A percentile compares a stretch with the other conserved stretches of the same genome.
phyloP scores from a whole-genome alignment of 495 filamentous ascomycete genomes.

The Penicillium lagena region DNA sequence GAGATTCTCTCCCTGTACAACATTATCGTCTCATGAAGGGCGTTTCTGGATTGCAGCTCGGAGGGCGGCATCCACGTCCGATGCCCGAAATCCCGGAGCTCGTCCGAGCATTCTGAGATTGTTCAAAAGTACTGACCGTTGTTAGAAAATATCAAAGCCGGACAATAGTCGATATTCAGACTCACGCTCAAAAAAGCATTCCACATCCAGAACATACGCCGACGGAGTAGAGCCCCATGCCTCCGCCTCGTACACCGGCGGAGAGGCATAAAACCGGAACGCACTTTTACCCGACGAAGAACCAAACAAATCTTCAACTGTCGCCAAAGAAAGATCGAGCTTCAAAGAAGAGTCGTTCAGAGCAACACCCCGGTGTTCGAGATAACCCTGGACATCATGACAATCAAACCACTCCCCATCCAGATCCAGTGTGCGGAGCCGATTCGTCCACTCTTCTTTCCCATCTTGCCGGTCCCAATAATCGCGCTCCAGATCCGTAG shows the following conservation, averaged over 20 bases:
- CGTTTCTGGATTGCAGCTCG: slow-evolving; percentile 12
- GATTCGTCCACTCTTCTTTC: slow-evolving; percentile 4
- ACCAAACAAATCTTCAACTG: slow-evolving; percentile 10
- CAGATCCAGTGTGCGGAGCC: slow-evolving; percentile 12
- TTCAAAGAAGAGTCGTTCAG: slow-evolving; percentile 13
- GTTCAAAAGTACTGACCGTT: slow-evolving; percentile 11
- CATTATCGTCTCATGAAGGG: neutral
- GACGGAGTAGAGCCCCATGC: neutral
- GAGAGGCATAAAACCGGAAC: slow-evolving; percentile 7
- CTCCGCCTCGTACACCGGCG: neutral
- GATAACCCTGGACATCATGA: slow-evolving; percentile 22
- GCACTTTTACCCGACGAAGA: slow-evolving; percentile 4
- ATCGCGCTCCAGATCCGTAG: slow-evolving; percentile 12
- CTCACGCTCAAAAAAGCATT: slow-evolving; percentile 24
- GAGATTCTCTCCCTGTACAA: no score
- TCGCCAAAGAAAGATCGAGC: slow-evolving; percentile 10
- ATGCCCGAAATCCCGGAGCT: slow-evolving; percentile 19
- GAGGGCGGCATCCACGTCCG: slow-evolving; percentile 20
- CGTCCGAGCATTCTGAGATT: slow-evolving; percentile 20
- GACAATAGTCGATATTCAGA: neutral
- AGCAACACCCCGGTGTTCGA: slow-evolving; percentile 12
- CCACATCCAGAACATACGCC: slow-evolving; percentile 16
- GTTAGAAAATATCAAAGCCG: neutral
- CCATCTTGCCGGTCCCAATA: neutral
- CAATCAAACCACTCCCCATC: slow-evolving; percentile 26